Percentiles rank a stretch among this genome's conserved stretches.
phyloP scores from a whole-genome alignment of 805 yeast genomes.

The Cyberlindnera petersonii region DNA sequence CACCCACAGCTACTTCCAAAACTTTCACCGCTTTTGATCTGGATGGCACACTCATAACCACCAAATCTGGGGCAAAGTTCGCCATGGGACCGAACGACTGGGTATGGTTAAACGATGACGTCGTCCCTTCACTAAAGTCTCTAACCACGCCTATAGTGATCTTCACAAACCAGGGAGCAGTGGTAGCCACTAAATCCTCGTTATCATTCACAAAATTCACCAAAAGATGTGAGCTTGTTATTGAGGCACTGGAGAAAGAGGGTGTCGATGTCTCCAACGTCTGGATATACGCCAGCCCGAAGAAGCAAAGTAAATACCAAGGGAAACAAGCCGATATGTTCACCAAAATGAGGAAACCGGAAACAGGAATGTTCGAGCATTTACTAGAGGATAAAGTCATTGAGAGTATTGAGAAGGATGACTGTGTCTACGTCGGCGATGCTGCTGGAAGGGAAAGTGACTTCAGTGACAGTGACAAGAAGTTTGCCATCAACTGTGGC shows the following conservation, averaged over 20 bases:
- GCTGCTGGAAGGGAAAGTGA: slow-evolving; percentile 86
- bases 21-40: slow-evolving; percentile 73
- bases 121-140: slow-evolving; percentile 9
- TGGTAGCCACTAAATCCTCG: slow-evolving; percentile 38
- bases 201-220: slow-evolving; percentile 38
- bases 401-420: slow-evolving; percentile 34
- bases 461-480: slow-evolving; percentile 73
- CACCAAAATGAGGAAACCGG: slow-evolving; percentile 63
- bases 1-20: not conserved
- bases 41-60: slow-evolving; percentile 71
- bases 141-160: slow-evolving; percentile 47
- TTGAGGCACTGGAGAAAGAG: slow-evolving; percentile 28
- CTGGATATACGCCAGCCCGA: slow-evolving; percentile 64
- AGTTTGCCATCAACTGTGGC: slow-evolving; percentile 59
- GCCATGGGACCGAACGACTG: slow-evolving; percentile 66
- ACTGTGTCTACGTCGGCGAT: slow-evolving; percentile 82
- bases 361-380: slow-evolving; percentile 69
- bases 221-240: slow-evolving; percentile 38
- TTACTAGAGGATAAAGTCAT: slow-evolving; percentile 36
- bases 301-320: slow-evolving; percentile 37
- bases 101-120: slow-evolving; percentile 53
- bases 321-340: slow-evolving; percentile 18
- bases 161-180: slow-evolving; percentile 84
- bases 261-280: slow-evolving; percentile 25
- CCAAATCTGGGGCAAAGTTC: slow-evolving; percentile 61